Evolutionary conservation across 2,329 filamentous ascomycete species (phyloP).

Genomic region (Neurospora crassa): DNA sequence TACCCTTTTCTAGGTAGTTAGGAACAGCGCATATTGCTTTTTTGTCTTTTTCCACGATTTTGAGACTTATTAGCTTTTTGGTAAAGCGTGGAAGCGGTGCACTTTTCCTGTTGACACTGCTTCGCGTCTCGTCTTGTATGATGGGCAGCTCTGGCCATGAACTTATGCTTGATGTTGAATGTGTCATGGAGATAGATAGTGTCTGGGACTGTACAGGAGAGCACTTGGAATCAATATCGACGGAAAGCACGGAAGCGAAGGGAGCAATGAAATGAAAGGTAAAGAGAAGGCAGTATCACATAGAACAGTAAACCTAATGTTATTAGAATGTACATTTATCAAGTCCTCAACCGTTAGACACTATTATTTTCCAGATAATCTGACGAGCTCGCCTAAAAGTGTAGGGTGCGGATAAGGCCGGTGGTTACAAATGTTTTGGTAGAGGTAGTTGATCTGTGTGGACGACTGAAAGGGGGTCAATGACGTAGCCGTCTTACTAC

Average conservation of each 20-base stretch:
- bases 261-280: background rate
- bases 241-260: background rate
- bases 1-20: background rate
- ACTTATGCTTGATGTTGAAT: background rate
- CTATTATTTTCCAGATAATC: background rate
- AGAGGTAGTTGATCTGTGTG: background rate
- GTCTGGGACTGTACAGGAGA: background rate
- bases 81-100: background rate
- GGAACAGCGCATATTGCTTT: background rate
- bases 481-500: background rate
- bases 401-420: background rate
- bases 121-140: background rate
- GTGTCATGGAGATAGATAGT: background rate
- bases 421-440: background rate
- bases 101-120: background rate
- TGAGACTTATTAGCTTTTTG: background rate
- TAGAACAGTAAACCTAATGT: background rate
- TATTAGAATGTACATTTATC: background rate
- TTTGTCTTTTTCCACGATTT: background rate
- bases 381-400: background rate
- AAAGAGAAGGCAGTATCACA: background rate
- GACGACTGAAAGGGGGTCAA: background rate
- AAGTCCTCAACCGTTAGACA: no score
- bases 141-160: background rate
- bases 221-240: background rate